Conservation (phyloP, 2,329 filamentous ascomycete genomes). For the Colletotrichum chrysophilum region DNA sequence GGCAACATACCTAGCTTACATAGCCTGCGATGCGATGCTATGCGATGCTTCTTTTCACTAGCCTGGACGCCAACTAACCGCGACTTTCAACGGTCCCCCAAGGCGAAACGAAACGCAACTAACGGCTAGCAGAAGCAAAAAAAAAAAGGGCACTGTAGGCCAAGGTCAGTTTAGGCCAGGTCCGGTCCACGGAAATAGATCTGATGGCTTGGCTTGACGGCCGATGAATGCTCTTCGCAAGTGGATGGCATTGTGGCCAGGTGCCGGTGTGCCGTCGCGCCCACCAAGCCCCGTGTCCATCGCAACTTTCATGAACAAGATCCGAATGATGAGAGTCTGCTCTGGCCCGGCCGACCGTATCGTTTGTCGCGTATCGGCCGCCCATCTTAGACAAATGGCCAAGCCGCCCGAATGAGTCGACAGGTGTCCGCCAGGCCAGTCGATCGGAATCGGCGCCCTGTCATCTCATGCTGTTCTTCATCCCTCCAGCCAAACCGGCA, state of each 20-base stretch:
- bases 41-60: not conserved
- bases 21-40: not conserved
- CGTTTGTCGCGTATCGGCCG: not conserved
- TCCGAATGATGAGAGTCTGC: not conserved
- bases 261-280: not conserved
- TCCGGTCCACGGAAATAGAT: not conserved
- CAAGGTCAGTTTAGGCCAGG: not conserved
- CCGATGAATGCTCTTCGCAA: not conserved
- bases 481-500: not conserved
- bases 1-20: not conserved
- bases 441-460: not conserved
- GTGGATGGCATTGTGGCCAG: not conserved
- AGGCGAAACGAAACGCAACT: not conserved
- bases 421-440: not conserved
- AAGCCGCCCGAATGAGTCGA: not conserved
- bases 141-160: not conserved
- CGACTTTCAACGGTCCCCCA: not conserved
- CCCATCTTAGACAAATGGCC: not conserved
- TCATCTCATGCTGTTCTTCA: not conserved
- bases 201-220: slow-evolving; percentile 5
- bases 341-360: not conserved
- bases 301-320: not conserved
- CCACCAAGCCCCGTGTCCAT: not conserved
- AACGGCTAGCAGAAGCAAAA: not conserved
- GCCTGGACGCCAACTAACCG: not conserved